Conservation (phyloP, 768 basidiomycete species). For the Agaricus bisporus region DNA sequence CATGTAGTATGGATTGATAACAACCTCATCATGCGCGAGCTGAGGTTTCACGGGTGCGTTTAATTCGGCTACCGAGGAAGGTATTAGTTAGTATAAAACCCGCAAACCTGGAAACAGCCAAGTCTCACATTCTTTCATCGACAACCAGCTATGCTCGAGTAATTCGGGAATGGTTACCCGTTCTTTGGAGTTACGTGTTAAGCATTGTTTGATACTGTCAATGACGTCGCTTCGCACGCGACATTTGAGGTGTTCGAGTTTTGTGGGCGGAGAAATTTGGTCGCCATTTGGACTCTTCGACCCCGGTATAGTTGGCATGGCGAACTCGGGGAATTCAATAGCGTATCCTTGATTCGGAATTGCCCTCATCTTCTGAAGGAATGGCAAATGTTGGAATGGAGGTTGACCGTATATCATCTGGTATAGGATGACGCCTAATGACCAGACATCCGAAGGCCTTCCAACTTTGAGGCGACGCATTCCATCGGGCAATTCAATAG, state of each 20-base stretch:
- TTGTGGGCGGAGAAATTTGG: conserved; percentile 39
- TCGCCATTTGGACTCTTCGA: conserved; percentile 23
- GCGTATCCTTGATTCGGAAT: conserved; percentile 74
- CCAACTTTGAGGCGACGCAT: conserved; percentile 92
- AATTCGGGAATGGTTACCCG: conserved; percentile 85
- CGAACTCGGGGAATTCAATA: conserved; percentile 79
- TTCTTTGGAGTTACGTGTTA: conserved; percentile 74
- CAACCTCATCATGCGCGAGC: conserved; percentile 50
- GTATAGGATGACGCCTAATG: conserved; percentile 94
- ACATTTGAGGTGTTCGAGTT: conserved; percentile 63
- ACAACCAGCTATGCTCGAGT: conserved; percentile 75
- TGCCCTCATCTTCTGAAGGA: conserved; percentile 88
- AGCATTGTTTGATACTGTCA: conserved; percentile 74
- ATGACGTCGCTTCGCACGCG: conserved; percentile 75
- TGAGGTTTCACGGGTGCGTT: conserved; percentile 23
- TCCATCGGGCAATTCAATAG: conserved; percentile 83
- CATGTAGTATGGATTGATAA: conserved; percentile 81
- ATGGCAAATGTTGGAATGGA: conserved; percentile 81
- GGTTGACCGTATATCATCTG: conserved; percentile 97
- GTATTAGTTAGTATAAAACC: neutral
- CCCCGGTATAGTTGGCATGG: conserved; percentile 45
- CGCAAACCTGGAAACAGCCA: neutral
- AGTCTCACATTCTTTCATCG: conserved; percentile 50
- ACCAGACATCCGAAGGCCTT: conserved; percentile 96
- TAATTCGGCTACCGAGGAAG: neutral